Percentiles rank a stretch among this genome's conserved stretches.
Conservation (phyloP, 2,329 filamentous ascomycete species). For the Arthrocladium fulminans region DNA sequence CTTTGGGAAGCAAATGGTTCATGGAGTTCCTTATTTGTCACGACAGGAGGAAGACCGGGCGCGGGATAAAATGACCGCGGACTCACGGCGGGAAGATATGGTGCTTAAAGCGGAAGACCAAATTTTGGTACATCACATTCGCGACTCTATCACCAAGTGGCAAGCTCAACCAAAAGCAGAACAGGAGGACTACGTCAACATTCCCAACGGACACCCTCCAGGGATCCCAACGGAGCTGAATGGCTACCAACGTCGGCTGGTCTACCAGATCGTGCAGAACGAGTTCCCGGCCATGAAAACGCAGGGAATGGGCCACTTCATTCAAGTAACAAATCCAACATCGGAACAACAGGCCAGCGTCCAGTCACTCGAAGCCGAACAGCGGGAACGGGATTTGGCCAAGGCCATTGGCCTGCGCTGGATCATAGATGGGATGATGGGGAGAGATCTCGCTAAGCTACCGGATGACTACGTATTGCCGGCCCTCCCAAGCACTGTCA, state of each 20-base stretch:
- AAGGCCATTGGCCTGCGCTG: slow-evolving; percentile 37
- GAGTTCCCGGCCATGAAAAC: slow-evolving; percentile 44
- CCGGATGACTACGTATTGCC: slow-evolving; percentile 27
- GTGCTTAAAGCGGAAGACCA: slow-evolving; percentile 46
- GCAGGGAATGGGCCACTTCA: slow-evolving; percentile 29
- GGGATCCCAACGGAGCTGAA: slow-evolving; percentile 34
- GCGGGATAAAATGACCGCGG: slow-evolving; percentile 37
- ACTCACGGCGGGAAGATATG: slow-evolving; percentile 33
- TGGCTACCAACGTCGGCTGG: slow-evolving; percentile 54
- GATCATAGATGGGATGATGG: slow-evolving; percentile 38
- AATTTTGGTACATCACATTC: slow-evolving; percentile 36
- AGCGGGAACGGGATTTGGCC: slow-evolving; percentile 26
- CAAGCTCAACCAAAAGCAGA: slow-evolving; percentile 35
- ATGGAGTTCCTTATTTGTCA: slow-evolving; percentile 55
- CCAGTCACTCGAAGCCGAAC: slow-evolving; percentile 23
- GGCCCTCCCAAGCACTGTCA: slow-evolving; percentile 17
- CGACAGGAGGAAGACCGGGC: slow-evolving; percentile 47
- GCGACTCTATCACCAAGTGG: slow-evolving; percentile 31
- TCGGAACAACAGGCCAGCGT: slow-evolving; percentile 27
- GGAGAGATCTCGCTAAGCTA: slow-evolving; percentile 33
- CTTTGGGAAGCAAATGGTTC: slow-evolving; percentile 46
- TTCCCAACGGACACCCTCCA: slow-evolving; percentile 27
- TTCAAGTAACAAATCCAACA: slow-evolving; percentile 34
- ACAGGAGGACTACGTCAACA: slow-evolving; percentile 36
- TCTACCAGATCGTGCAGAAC: slow-evolving; percentile 57